Conservation (phyloP, 106 monocot genomes). For the Gastrodia elata region DNA sequence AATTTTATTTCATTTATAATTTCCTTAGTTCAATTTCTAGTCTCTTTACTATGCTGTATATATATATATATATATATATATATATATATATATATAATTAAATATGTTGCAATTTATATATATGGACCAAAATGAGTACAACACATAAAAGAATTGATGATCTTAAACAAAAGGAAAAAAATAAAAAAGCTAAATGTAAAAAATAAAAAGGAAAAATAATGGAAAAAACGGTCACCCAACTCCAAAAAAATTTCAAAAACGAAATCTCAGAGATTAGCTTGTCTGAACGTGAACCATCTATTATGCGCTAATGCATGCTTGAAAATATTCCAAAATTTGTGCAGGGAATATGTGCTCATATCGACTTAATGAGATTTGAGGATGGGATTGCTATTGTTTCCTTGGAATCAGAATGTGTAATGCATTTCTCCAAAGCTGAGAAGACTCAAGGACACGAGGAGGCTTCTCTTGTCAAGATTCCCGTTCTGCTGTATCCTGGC, state of each 20-base stretch:
- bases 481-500: constrained; percentile 66
- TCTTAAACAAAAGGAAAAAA: no score
- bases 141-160: no score
- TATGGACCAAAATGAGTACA: no score
- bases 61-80: no score
- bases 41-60: not conserved
- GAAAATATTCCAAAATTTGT: not conserved
- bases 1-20: no score
- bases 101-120: no score
- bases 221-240: no score
- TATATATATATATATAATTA: no score
- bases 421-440: constrained; percentile 61
- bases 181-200: no score
- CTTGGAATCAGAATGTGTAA: constrained; percentile 75
- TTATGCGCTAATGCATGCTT: not conserved
- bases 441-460: not conserved
- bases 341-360: constrained; percentile 91
- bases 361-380: constrained; percentile 87
- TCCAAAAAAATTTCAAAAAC: no score
- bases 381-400: constrained; percentile 93
- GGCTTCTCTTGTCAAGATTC: constrained; percentile 17
- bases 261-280: no score
- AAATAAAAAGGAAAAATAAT: no score
- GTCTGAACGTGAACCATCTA: not conserved
- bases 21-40: not conserved